Percentiles rank a stretch among this genome's conserved stretches.
Evolutionary conservation across 306 rosid species (phyloP).

Genomic region (Betula pendula): DNA sequence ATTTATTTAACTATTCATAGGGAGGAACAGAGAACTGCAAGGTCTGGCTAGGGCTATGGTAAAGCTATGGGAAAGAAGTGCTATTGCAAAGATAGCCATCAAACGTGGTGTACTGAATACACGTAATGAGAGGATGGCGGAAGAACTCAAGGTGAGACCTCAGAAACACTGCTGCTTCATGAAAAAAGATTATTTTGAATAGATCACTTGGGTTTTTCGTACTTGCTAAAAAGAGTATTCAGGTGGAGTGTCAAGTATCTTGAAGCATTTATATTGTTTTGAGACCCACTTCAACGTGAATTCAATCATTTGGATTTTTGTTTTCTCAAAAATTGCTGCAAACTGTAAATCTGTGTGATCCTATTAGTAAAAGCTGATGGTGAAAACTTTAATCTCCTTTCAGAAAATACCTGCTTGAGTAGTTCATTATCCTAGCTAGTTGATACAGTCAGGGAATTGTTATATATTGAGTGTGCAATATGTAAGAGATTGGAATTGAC

Average conservation of each 20-base stretch:
- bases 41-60: slow-evolving; percentile 87
- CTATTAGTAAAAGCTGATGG: neutral
- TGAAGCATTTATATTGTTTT: neutral
- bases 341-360: neutral
- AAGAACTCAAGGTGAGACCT: slow-evolving; percentile 79
- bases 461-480: neutral
- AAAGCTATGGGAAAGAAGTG: slow-evolving; percentile 84
- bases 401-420: neutral
- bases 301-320: neutral
- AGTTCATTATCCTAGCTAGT: neutral
- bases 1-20: slow-evolving; percentile 42
- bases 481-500: neutral
- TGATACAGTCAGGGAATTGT: neutral
- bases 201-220: slow-evolving; percentile 7
- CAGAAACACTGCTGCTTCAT: slow-evolving; percentile 16
- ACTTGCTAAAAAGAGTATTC: slow-evolving; percentile 8
- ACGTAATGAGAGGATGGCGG: slow-evolving; percentile 87
- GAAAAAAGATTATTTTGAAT: slow-evolving; percentile 20
- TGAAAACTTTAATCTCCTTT: neutral
- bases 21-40: slow-evolving; percentile 87
- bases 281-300: slow-evolving; percentile 3
- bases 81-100: slow-evolving; percentile 88
- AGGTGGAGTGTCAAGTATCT: neutral
- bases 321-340: neutral
- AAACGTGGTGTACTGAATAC: slow-evolving; percentile 91